Percentiles rank a stretch among this genome's conserved stretches.
phyloP scores from a whole-genome alignment of 2,329 filamentous ascomycete genomes.

The Xylariales sp. region DNA sequence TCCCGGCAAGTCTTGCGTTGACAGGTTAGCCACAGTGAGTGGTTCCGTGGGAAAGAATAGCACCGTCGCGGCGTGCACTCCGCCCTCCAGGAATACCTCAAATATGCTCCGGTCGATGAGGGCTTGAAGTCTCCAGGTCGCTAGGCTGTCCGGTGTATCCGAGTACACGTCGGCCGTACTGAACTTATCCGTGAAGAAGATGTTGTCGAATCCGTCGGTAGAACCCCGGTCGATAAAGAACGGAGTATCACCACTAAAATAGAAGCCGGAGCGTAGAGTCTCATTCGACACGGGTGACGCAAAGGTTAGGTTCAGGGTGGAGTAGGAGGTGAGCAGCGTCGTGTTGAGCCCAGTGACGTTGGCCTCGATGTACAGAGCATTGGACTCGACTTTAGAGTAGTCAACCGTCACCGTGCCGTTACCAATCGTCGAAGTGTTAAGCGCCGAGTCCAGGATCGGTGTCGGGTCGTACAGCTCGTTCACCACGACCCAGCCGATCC shows the following conservation, averaged over 20 bases:
- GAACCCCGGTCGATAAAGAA: constrained; percentile 48
- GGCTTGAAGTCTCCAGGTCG: constrained; percentile 31
- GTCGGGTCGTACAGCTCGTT: constrained; percentile 43
- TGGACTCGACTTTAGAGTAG: constrained; percentile 43
- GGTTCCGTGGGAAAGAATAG: constrained; percentile 44
- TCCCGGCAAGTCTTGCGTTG: constrained; percentile 26
- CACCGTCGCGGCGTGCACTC: constrained; percentile 42
- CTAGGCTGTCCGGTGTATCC: constrained; percentile 5
- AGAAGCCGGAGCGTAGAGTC: constrained; percentile 43
- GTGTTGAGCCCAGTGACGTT: constrained; percentile 35
- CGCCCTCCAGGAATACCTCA: constrained; percentile 51
- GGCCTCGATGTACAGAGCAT: constrained; percentile 49
- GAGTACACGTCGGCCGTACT: constrained; percentile 21
- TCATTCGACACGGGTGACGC: constrained; percentile 44
- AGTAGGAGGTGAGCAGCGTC: constrained; percentile 13
- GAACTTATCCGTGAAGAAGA: constrained; percentile 53
- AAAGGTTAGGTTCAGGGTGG: constrained; percentile 48
- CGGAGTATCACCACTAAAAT: constrained; percentile 40
- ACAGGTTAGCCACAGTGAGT: constrained; percentile 31
- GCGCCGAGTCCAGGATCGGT: constrained; percentile 38
- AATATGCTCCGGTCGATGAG: constrained; percentile 51
- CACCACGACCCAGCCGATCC: constrained; percentile 47
- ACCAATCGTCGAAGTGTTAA: constrained; percentile 39
- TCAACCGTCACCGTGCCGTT: constrained; percentile 46
- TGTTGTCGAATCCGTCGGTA: constrained; percentile 44